Evolutionary conservation across 2,329 filamentous ascomycete genomes (phyloP).

Genomic region (Ophiostoma himal-ulmi): DNA sequence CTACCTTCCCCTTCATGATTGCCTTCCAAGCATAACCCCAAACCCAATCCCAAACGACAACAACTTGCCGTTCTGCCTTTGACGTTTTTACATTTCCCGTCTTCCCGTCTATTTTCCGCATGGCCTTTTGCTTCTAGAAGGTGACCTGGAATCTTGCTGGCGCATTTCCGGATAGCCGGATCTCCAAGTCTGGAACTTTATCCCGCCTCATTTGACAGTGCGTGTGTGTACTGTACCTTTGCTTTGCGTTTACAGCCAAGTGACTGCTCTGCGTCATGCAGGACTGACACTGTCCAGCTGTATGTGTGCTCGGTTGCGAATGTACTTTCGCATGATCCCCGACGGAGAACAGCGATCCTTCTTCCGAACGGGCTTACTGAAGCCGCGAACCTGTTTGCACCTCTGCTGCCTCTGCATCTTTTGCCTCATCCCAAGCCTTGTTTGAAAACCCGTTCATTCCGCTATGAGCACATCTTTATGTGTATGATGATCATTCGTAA

Average conservation of each 20-base stretch:
- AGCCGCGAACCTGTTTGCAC: background rate
- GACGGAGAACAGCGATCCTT: background rate
- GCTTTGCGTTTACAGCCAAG: background rate
- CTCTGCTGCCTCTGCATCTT: background rate
- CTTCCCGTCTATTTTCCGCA: background rate
- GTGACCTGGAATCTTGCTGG: background rate
- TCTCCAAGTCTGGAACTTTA: background rate
- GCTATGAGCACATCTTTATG: background rate
- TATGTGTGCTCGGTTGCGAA: background rate
- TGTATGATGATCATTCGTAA: background rate
- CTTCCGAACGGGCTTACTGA: background rate
- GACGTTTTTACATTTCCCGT: background rate
- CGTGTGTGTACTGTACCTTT: background rate
- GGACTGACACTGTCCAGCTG: background rate
- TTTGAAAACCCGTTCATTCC: background rate
- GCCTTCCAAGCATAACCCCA: background rate
- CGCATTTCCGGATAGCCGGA: background rate
- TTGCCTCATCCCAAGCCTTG: background rate
- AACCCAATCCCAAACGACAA: background rate
- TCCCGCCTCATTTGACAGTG: background rate
- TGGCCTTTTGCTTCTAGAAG: constrained; percentile 3
- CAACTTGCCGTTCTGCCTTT: background rate
- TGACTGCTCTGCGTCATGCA: constrained; percentile 6
- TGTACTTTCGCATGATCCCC: background rate
- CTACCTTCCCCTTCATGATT: background rate